Conservation (phyloP, 371 early-diverging fungal species). For the Mucor mucedo region DNA sequence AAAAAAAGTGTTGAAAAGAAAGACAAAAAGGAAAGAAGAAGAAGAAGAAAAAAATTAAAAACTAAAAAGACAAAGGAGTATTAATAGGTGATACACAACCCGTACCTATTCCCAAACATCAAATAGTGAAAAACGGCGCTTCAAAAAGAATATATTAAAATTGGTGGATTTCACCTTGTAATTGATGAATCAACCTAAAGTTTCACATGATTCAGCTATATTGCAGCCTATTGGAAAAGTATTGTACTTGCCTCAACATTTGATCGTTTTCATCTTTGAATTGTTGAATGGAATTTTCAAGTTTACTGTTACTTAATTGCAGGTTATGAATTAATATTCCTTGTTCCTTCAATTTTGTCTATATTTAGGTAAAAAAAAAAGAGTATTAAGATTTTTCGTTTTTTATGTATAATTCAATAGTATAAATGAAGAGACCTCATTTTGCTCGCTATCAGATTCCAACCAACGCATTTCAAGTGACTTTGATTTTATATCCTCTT, state of each 20-base stretch:
- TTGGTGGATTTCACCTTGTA: slow-evolving; percentile 8
- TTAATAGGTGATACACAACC: not conserved
- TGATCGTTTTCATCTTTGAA: slow-evolving; percentile 42
- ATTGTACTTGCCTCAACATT: slow-evolving; percentile 43
- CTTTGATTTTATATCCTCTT: slow-evolving; percentile 24
- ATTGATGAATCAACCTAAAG: not conserved
- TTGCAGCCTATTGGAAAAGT: not conserved
- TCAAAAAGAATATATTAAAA: not conserved
- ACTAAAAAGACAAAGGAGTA: not conserved
- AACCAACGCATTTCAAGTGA: slow-evolving; percentile 40
- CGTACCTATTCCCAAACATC: slow-evolving; percentile 1
- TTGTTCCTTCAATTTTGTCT: slow-evolving; percentile 34
- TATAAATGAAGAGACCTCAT: slow-evolving; percentile 44
- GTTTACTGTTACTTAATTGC: slow-evolving; percentile 24
- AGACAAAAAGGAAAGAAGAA: slow-evolving; percentile 5
- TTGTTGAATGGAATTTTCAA: slow-evolving; percentile 28
- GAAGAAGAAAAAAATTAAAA: not conserved
- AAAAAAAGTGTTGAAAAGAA: not conserved
- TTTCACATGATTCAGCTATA: not conserved
- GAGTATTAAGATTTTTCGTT: not conserved
- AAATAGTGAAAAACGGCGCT: not conserved
- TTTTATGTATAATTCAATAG: slow-evolving; percentile 18
- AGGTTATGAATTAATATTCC: slow-evolving; percentile 20
- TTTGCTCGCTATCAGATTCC: slow-evolving; percentile 38
- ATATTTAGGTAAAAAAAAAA: not conserved